Conservation (phyloP, 768 basidiomycete species). For the Lactarius sanguifluus region DNA sequence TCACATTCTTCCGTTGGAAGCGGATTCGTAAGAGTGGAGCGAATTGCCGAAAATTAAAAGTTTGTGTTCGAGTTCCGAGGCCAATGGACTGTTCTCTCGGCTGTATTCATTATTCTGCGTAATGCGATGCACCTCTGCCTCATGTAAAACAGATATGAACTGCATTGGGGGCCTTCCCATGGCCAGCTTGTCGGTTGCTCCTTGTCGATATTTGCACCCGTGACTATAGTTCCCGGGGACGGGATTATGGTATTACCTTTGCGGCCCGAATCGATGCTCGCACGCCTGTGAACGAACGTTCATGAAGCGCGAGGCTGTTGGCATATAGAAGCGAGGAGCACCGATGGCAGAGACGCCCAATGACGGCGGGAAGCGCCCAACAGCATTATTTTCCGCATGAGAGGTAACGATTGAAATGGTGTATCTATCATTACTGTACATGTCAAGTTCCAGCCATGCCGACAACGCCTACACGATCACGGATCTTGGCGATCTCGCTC, state of each 20-base stretch:
- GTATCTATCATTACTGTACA: neutral
- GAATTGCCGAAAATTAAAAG: neutral
- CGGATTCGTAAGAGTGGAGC: neutral
- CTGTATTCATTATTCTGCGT: neutral
- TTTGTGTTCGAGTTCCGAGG: neutral
- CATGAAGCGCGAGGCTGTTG: neutral
- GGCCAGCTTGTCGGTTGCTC: neutral
- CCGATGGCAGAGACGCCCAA: neutral
- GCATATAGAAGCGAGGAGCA: neutral
- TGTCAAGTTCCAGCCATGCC: conserved; percentile 83
- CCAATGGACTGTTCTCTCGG: neutral
- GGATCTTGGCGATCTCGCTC: conserved; percentile 87
- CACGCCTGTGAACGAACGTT: neutral
- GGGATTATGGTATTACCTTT: neutral
- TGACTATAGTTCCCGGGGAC: no score
- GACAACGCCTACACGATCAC: conserved; percentile 81
- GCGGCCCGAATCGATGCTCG: neutral
- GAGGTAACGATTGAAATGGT: neutral
- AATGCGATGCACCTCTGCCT: neutral
- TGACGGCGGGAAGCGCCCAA: neutral
- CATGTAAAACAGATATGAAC: neutral
- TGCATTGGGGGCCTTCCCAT: neutral
- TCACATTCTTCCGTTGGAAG: conserved; percentile 55
- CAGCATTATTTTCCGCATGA: neutral
- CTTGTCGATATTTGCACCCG: no score